phyloP scores from a whole-genome alignment of 2,329 filamentous ascomycete species.

The Pseudonectria foliicola region DNA sequence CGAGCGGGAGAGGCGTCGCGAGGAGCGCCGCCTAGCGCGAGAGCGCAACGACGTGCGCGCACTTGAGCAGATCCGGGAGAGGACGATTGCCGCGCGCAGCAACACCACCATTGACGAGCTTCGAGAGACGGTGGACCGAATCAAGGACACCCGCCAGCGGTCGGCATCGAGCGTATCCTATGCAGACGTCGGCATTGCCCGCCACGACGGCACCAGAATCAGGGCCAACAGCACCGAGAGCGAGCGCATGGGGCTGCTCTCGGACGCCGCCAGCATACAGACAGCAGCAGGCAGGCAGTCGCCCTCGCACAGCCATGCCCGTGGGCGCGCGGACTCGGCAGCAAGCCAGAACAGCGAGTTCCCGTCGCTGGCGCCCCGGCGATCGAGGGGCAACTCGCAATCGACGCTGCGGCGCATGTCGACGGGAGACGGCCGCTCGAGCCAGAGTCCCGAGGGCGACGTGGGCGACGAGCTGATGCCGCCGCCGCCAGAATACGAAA shows the following conservation, averaged over 20 bases:
- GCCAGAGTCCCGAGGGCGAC: constrained; percentile 46
- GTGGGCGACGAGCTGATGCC: constrained; percentile 41
- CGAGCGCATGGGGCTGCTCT: constrained; percentile 63
- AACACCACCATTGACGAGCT: constrained; percentile 50
- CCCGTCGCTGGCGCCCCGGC: constrained; percentile 30
- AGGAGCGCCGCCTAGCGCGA: constrained; percentile 63
- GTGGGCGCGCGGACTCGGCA: constrained; percentile 46
- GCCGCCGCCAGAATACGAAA: constrained; percentile 49
- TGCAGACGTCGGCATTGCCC: constrained; percentile 65
- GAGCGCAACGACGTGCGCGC: constrained; percentile 61
- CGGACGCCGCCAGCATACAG: constrained; percentile 61
- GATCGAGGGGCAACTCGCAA: constrained; percentile 37
- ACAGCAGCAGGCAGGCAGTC: constrained; percentile 28
- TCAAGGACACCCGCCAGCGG: constrained; percentile 54
- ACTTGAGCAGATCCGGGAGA: constrained; percentile 58
- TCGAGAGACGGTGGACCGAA: constrained; percentile 46
- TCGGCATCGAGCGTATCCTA: constrained; percentile 72
- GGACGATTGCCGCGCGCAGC: constrained; percentile 40
- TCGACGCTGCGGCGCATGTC: constrained; percentile 32
- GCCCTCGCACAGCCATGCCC: constrained; percentile 33
- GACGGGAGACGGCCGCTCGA: constrained; percentile 31
- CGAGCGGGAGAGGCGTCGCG: constrained; percentile 70
- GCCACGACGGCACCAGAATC: constrained; percentile 69
- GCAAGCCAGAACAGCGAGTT: constrained; percentile 46
- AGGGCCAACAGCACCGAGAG: constrained; percentile 68